Evolutionary conservation across 495 filamentous ascomycete genomes (phyloP), one percentile per base, ranked within the genome.

Genomic region (Penicillium crystallinum): DNA sequence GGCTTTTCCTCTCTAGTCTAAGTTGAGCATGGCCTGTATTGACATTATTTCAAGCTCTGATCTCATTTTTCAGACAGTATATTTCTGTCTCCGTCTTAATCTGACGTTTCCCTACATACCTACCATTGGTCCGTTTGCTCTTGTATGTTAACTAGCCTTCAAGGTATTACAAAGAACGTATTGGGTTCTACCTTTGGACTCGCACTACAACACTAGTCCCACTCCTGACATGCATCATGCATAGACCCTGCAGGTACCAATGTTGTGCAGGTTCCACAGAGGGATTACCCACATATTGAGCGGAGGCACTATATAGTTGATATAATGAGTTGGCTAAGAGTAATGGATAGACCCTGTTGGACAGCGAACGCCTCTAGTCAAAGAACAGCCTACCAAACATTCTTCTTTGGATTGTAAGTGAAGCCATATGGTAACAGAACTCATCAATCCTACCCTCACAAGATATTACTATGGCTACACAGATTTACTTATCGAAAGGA

Each of bases 31-130:
- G 50, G 53, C 19, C 30, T 52, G 49, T 31, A 45, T 37, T 14
- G 14, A 29, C 35, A 49, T 53, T 50, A 53, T 58, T 15, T 46
- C 46, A 35, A 53, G 55, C 58, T 43, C 11, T 46, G 45, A 18
- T 18, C 6, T 19, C 46, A 42, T 15, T 29, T 27, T 30, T 5
- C n/a, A 11, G 25, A 29, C 30, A 18, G 29, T 42, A 1, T 18
- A 42, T 18, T 6, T 23, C 27, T 19, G 27, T 49, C 37, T 37
- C 25, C 17, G 17, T 7, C 10, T 29, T 14, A 15, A 49, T 7
- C 34, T 34, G 6, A 42, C 19, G 27, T 38, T 33, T 42, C 35
- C 33, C 46, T 37, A 46, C 44, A 34, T 51, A 35, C 39, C 45
- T 37, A 27, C 21, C 47, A 21, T 21, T 33, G 29, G n/a, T 21